Evolutionary conservation across 441 rosid genomes (phyloP).

Genomic region (Euphorbia schlechtendalii): DNA sequence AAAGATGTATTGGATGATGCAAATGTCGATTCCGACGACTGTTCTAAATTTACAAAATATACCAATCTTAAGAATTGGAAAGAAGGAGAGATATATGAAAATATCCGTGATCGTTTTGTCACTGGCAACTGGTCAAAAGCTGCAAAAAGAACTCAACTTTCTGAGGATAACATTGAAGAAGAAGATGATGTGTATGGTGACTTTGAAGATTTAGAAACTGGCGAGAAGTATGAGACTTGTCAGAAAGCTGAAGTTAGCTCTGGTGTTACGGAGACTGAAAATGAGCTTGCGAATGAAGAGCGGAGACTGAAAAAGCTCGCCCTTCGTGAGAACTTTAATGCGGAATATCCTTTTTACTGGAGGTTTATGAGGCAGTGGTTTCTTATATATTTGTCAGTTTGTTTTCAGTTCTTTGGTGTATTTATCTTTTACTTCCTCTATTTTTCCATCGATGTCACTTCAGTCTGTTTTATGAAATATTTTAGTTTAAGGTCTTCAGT

Average conservation of each 20-base stretch:
- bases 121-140: constrained; percentile 89
- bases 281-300: constrained; percentile 36
- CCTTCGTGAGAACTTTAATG: constrained; percentile 62
- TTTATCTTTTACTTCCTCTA: not conserved
- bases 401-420: not conserved
- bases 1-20: constrained; percentile 39
- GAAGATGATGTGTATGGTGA: constrained; percentile 65
- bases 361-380: constrained; percentile 7
- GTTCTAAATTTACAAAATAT: constrained; percentile 57
- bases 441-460: no score
- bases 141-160: constrained; percentile 44
- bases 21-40: constrained; percentile 47
- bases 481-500: not conserved
- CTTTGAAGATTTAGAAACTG: constrained; percentile 89
- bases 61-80: constrained; percentile 54
- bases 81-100: constrained; percentile 55
- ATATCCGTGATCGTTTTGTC: constrained; percentile 76
- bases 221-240: constrained; percentile 44
- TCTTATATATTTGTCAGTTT: not conserved
- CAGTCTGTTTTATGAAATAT: not conserved
- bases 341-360: constrained; percentile 71
- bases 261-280: constrained; percentile 36
- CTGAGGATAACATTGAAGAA: constrained; percentile 31
- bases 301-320: constrained; percentile 77
- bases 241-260: constrained; percentile 27